Conservation (phyloP, 768 basidiomycete species). For the Lyophyllum atratum region DNA sequence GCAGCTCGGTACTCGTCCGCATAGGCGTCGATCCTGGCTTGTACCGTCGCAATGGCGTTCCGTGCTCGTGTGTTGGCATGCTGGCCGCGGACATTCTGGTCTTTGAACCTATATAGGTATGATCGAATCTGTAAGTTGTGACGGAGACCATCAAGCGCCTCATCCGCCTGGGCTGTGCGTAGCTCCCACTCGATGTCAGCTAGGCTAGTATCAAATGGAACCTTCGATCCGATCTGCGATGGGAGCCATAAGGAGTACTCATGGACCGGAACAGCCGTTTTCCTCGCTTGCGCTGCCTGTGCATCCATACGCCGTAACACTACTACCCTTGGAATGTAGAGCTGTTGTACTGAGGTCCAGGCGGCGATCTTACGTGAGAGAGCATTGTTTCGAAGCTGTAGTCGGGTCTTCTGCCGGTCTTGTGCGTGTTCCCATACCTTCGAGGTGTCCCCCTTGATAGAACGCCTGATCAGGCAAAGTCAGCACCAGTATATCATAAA, state of each 20-base stretch:
- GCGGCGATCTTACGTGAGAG: slow-evolving; percentile 9
- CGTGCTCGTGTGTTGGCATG: slow-evolving; percentile 4
- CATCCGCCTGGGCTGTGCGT: slow-evolving; percentile 6
- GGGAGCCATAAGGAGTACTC: slow-evolving; percentile 3
- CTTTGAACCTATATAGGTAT: slow-evolving; percentile 11
- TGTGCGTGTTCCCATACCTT: slow-evolving; percentile 5
- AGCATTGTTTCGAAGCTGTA: slow-evolving; percentile 9
- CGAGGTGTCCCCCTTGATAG: background rate
- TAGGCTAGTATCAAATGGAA: slow-evolving; percentile 1
- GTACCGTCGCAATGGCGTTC: background rate
- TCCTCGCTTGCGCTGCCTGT: background rate
- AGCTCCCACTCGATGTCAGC: slow-evolving; percentile 10
- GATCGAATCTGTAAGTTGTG: slow-evolving; percentile 6
- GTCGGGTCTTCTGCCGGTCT: slow-evolving; percentile 7
- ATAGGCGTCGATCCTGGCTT: background rate
- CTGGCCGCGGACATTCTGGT: slow-evolving; percentile 11
- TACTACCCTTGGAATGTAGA: slow-evolving; percentile 12
- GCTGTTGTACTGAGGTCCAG: slow-evolving; percentile 12
- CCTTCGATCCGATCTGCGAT: background rate
- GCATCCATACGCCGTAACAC: background rate
- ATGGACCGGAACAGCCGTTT: background rate
- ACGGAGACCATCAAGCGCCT: slow-evolving; percentile 8
- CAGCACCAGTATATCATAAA: too few species aligned
- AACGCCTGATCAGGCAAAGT: background rate
- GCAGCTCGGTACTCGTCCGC: slow-evolving; percentile 8